A percentile compares a stretch with the other conserved stretches of the same genome.
phyloP scores from a whole-genome alignment of 2,329 filamentous ascomycete species.

The Fusarium lyarnte region DNA sequence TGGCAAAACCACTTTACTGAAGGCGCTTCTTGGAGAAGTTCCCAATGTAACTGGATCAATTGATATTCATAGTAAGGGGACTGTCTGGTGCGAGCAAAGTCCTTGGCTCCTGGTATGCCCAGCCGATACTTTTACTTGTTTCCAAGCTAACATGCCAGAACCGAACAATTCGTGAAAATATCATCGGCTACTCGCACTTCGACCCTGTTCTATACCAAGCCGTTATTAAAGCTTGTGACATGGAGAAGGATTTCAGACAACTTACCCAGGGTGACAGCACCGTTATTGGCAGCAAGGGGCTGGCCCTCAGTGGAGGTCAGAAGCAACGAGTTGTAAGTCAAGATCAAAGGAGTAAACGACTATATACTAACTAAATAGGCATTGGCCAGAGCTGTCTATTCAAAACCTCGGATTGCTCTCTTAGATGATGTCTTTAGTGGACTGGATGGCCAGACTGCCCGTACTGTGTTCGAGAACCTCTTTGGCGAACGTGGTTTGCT shows the following conservation, averaged over 20 bases:
- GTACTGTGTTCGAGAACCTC: constrained; percentile 44
- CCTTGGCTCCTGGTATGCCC: constrained; percentile 47
- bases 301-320: constrained; percentile 59
- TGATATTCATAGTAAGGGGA: neutral
- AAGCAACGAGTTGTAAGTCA: constrained; percentile 52
- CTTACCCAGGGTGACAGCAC: constrained; percentile 52
- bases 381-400: constrained; percentile 52
- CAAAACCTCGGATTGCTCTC: constrained; percentile 44
- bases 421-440: constrained; percentile 54
- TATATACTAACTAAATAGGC: constrained; percentile 39
- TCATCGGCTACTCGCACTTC: constrained; percentile 45
- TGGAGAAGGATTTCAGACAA: constrained; percentile 47
- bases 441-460: constrained; percentile 49
- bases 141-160: constrained; percentile 36
- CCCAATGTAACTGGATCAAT: constrained; percentile 35
- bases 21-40: constrained; percentile 50
- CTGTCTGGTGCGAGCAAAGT: constrained; percentile 49
- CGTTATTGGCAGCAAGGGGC: constrained; percentile 55
- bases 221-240: constrained; percentile 44
- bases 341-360: neutral
- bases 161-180: constrained; percentile 48
- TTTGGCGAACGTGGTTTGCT: constrained; percentile 44
- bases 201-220: constrained; percentile 40
- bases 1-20: constrained; percentile 57
- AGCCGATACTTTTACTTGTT: neutral